Percentiles rank a stretch among this genome's conserved stretches.
Evolutionary conservation across 2,329 filamentous ascomycete genomes (phyloP).

Genomic region (Cercospora beticola): DNA sequence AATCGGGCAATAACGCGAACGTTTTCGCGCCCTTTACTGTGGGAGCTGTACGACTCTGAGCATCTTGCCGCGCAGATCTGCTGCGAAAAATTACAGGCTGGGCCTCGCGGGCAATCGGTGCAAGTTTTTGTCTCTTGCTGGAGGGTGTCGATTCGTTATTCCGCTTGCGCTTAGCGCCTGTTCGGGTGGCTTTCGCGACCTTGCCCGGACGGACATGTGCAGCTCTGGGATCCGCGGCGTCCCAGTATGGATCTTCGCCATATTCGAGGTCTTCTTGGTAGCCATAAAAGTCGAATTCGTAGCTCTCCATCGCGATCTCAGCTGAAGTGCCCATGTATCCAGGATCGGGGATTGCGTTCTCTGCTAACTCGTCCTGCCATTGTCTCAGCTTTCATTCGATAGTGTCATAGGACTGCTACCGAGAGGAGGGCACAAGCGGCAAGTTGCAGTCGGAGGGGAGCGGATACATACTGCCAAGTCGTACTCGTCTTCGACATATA

Average conservation of each 20-base stretch:
- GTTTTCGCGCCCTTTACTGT: constrained; percentile 33
- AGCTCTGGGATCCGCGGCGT: background rate
- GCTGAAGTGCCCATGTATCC: constrained; percentile 37
- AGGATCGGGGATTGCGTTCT: constrained; percentile 48
- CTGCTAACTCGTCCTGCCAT: constrained; percentile 50
- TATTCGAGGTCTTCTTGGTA: constrained; percentile 53
- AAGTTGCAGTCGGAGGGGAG: constrained; percentile 18
- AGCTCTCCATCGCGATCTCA: constrained; percentile 33
- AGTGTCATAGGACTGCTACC: background rate
- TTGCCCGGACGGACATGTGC: constrained; percentile 16
- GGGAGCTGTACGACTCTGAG: background rate
- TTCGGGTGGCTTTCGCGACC: constrained; percentile 18
- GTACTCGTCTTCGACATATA: constrained; percentile 50
- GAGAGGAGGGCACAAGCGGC: background rate
- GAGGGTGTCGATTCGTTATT: constrained; percentile 8
- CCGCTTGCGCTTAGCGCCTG: constrained; percentile 37
- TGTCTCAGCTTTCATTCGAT: background rate
- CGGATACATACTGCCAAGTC: constrained; percentile 38
- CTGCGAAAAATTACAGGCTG: constrained; percentile 32
- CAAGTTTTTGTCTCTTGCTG: constrained; percentile 32
- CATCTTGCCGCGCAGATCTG: constrained; percentile 21
- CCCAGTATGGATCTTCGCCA: constrained; percentile 48
- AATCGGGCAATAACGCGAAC: constrained; percentile 48
- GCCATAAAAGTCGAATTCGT: constrained; percentile 50
- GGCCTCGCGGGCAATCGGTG: constrained; percentile 22